phyloP scores from a whole-genome alignment of 768 basidiomycete genomes.

The Lentinula raphanica region DNA sequence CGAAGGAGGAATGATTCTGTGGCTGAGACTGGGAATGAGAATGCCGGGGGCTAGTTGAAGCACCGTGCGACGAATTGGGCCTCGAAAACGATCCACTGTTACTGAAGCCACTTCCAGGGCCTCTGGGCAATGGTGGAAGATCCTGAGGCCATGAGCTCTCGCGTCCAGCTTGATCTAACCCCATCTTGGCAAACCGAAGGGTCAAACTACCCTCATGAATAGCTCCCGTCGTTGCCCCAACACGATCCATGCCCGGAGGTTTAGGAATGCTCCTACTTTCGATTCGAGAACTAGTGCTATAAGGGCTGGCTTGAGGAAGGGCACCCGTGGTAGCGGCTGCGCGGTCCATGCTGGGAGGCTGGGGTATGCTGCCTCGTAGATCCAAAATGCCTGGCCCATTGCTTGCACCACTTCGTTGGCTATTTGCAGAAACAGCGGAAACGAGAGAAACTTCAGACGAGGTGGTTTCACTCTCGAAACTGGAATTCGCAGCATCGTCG shows the following conservation, averaged over 20 bases:
- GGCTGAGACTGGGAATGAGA: not conserved
- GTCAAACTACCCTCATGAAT: not conserved
- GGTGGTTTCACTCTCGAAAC: not conserved
- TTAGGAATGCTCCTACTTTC: not conserved
- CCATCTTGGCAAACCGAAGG: slow-evolving; percentile 4
- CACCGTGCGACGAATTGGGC: not conserved
- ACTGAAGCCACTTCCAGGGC: not conserved
- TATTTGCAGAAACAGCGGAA: not conserved
- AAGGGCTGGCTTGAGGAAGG: not conserved
- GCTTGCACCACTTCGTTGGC: not conserved
- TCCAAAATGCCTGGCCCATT: not conserved
- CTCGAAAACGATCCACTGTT: not conserved
- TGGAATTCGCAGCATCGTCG: not conserved
- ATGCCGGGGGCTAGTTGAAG: not conserved
- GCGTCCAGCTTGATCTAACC: not conserved
- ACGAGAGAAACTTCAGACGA: not conserved
- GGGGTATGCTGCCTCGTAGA: not conserved
- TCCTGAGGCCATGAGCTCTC: slow-evolving; percentile 2
- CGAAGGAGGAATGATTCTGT: not conserved
- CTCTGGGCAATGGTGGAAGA: slow-evolving; percentile 2
- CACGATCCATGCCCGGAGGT: not conserved
- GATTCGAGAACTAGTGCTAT: not conserved
- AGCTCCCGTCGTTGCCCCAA: not conserved
- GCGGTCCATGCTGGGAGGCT: slow-evolving; percentile 1
- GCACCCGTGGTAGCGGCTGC: not conserved